Percentiles rank a stretch among this genome's conserved stretches.
phyloP scores from a whole-genome alignment of 192 early-diverging fungal species.

The Coemansia pectinata region DNA sequence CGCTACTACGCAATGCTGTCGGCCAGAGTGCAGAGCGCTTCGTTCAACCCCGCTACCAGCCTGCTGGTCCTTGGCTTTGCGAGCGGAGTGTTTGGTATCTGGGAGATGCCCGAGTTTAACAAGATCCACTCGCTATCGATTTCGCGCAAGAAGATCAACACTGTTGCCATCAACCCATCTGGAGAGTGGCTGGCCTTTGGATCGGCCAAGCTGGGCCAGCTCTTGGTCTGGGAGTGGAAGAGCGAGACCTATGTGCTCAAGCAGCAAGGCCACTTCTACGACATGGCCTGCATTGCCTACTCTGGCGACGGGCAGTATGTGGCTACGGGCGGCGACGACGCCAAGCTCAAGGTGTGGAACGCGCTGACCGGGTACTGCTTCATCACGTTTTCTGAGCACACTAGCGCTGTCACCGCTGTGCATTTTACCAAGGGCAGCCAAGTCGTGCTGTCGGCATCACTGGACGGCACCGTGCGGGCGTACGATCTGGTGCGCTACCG shows the following conservation, averaged over 20 bases:
- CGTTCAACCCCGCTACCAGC: slow-evolving; percentile 70
- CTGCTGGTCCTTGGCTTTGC: slow-evolving; percentile 89
- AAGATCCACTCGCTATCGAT: slow-evolving; percentile 96
- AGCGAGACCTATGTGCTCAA: slow-evolving; percentile 98
- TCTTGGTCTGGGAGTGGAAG: slow-evolving; percentile 99
- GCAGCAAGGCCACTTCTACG: slow-evolving; percentile 97
- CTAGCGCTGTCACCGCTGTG: slow-evolving; percentile 73
- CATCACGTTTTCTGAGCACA: slow-evolving; percentile 95
- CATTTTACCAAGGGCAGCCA: slow-evolving; percentile 90
- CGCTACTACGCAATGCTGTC: slow-evolving; percentile 82
- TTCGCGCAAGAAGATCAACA: slow-evolving; percentile 88
- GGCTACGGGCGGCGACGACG: slow-evolving; percentile 95
- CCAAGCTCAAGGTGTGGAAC: slow-evolving; percentile 99
- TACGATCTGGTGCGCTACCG: slow-evolving; percentile 97
- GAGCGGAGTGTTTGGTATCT: slow-evolving; percentile 96
- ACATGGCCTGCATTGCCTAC: slow-evolving; percentile 88
- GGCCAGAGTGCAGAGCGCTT: slow-evolving; percentile 75
- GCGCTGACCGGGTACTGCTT: slow-evolving; percentile 94
- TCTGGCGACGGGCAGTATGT: slow-evolving; percentile 92
- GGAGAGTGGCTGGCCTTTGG: slow-evolving; percentile 99
- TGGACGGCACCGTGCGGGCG: slow-evolving; percentile 98
- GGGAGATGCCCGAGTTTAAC: slow-evolving; percentile 94
- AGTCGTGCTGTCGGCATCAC: slow-evolving; percentile 89
- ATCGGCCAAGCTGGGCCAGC: slow-evolving; percentile 86
- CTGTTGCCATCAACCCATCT: slow-evolving; percentile 82